A percentile compares a stretch with the other conserved stretches of the same genome.
Evolutionary conservation across 169 alveolate species (phyloP).

Genomic region (Eimeria maxima): DNA sequence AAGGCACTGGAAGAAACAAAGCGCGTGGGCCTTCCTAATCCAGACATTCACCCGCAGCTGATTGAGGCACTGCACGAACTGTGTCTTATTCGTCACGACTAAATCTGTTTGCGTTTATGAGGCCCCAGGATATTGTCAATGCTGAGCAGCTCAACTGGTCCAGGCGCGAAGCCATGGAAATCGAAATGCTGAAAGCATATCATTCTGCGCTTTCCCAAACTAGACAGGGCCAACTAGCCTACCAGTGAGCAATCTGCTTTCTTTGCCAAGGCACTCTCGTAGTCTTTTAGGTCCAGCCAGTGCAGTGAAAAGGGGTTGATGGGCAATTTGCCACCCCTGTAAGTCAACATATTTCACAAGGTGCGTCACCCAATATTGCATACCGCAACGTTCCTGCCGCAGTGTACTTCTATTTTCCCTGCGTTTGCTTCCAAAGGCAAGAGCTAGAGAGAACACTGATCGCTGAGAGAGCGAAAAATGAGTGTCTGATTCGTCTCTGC

Average conservation of each 20-base stretch:
- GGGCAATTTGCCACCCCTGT: background rate
- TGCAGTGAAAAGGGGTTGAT: background rate
- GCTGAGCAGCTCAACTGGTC: background rate
- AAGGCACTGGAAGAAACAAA: slow-evolving; percentile 27
- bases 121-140: background rate
- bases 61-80: background rate
- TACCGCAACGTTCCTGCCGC: background rate
- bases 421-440: background rate
- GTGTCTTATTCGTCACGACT: background rate
- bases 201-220: slow-evolving; percentile 42
- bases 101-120: background rate
- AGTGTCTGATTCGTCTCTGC: slow-evolving; percentile 10
- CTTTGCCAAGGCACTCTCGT: background rate
- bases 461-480: background rate
- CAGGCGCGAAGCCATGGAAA: slow-evolving; percentile 26
- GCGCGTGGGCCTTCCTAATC: background rate
- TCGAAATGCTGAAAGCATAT: slow-evolving; percentile 1
- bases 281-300: background rate
- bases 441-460: slow-evolving; percentile 35
- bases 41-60: background rate
- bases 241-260: background rate
- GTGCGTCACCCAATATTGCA: background rate
- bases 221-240: slow-evolving; percentile 49
- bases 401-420: background rate
- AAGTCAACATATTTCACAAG: background rate